Conservation (phyloP, 179 eudicot genomes). For the Patellifolia procumbens region DNA sequence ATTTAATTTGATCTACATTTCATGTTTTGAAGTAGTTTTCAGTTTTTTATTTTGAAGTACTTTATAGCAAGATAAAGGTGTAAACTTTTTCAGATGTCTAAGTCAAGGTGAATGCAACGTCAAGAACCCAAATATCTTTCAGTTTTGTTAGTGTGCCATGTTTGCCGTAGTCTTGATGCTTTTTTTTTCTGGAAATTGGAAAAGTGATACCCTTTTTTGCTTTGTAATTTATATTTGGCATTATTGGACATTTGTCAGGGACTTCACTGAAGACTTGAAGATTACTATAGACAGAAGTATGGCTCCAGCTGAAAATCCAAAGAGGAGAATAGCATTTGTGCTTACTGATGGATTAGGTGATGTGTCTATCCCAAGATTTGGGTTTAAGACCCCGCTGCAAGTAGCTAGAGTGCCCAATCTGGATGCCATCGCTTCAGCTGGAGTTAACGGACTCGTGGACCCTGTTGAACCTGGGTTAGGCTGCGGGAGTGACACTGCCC, state of each 20-base stretch:
- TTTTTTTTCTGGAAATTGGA: neutral
- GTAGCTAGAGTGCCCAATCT: constrained; percentile 67
- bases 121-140: neutral
- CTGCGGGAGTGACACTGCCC: constrained; percentile 99
- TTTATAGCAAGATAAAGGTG: too few relatives aligned
- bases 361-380: constrained; percentile 80
- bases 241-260: constrained; percentile 6
- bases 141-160: neutral
- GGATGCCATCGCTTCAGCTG: constrained; percentile 93
- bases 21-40: too few relatives aligned
- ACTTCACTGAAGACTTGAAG: neutral
- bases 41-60: too few relatives aligned
- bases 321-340: constrained; percentile 83
- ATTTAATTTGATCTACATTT: too few relatives aligned
- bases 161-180: neutral
- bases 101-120: too few relatives aligned
- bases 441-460: constrained; percentile 96
- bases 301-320: constrained; percentile 45
- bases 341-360: constrained; percentile 91
- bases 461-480: constrained; percentile 97
- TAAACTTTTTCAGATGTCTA: too few relatives aligned
- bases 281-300: constrained; percentile 18
- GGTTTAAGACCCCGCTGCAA: constrained; percentile 72
- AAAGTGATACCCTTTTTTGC: neutral
- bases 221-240: neutral